phyloP scores from a whole-genome alignment of 2,329 filamentous ascomycete species.

The Phialophora macrospora region DNA sequence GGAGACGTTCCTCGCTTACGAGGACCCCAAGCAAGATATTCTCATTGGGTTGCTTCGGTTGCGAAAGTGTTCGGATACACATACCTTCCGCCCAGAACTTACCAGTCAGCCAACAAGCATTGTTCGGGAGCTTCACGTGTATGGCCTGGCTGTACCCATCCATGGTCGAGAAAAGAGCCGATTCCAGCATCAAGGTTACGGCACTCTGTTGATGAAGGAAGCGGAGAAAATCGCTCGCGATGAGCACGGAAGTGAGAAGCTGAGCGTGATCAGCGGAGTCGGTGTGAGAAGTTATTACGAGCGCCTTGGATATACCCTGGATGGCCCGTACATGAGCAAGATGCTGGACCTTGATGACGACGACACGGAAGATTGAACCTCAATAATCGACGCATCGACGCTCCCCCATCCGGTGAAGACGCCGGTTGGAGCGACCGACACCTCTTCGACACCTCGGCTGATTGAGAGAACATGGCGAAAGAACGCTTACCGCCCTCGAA shows the following conservation, averaged over 20 bases:
- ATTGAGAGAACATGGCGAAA: background rate
- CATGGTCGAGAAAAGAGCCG: conserved; percentile 94
- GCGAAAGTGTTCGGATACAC: conserved; percentile 86
- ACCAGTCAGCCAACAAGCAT: conserved; percentile 85
- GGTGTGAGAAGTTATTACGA: conserved; percentile 94
- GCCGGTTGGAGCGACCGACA: too few species aligned
- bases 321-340: conserved; percentile 79
- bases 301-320: conserved; percentile 89
- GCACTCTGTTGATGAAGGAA: conserved; percentile 95
- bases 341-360: conserved; percentile 52
- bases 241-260: conserved; percentile 91
- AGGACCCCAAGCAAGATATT: conserved; percentile 98
- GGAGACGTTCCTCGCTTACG: conserved; percentile 98
- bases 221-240: conserved; percentile 92
- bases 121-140: conserved; percentile 93
- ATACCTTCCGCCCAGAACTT: conserved; percentile 90
- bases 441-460: background rate
- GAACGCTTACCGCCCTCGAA: background rate
- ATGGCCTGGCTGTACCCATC: conserved; percentile 95
- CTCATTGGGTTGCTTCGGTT: conserved; percentile 87
- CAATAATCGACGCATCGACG: background rate
- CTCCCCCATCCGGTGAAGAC: background rate
- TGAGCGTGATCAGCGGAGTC: conserved; percentile 97
- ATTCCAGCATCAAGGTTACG: conserved; percentile 98
- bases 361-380: conserved; percentile 39